Evolutionary conservation across 2,329 filamentous ascomycete species (phyloP).

Genomic region (Claviceps pusilla): DNA sequence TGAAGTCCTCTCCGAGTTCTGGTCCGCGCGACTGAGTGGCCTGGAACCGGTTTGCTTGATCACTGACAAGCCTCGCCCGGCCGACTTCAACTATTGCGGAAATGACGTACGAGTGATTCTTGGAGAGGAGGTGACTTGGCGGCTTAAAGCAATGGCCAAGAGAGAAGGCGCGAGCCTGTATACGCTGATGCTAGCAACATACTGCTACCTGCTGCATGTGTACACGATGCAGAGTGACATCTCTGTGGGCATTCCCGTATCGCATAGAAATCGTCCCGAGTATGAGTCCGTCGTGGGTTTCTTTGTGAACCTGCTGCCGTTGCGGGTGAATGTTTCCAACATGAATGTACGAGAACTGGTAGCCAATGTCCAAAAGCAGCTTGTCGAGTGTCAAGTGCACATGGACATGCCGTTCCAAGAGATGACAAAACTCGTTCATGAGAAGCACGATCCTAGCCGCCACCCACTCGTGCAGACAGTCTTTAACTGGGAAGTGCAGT

Average conservation of each 20-base stretch:
- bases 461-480: conserved; percentile 1
- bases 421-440: background rate
- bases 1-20: background rate
- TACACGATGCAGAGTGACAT: background rate
- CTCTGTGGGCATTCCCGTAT: background rate
- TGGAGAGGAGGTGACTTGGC: background rate
- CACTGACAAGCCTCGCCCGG: background rate
- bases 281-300: background rate
- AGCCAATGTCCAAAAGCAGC: background rate
- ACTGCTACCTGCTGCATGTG: background rate
- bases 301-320: background rate
- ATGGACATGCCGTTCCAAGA: conserved; percentile 2
- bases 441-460: background rate
- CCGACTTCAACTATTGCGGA: background rate
- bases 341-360: background rate
- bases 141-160: background rate
- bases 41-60: background rate
- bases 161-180: background rate
- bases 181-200: background rate
- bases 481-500: background rate
- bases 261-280: background rate
- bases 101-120: background rate
- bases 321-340: background rate
- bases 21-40: background rate
- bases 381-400: background rate